Conservation (phyloP, 306 rosid genomes). For the Rosa persica region DNA sequence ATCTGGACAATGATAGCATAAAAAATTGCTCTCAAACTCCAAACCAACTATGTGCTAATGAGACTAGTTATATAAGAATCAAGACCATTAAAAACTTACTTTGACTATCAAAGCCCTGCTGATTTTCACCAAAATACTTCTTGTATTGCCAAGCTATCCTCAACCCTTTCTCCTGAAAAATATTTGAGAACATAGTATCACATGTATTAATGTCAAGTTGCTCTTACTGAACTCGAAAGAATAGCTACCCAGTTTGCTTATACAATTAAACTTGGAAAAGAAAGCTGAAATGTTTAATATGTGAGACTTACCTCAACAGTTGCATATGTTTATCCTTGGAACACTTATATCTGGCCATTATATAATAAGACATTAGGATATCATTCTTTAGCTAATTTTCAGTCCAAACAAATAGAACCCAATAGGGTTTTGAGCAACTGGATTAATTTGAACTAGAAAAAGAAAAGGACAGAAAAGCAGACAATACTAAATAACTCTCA, state of each 20-base stretch:
- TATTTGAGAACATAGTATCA: conserved; percentile 14
- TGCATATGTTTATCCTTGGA: conserved; percentile 41
- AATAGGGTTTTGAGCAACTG: neutral
- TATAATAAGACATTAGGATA: no score
- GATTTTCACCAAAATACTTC: conserved; percentile 78
- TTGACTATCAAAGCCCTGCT: conserved; percentile 38
- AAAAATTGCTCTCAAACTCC: neutral
- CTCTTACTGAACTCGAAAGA: conserved; percentile 18
- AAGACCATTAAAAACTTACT: conserved; percentile 26
- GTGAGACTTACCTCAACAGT: conserved; percentile 63
- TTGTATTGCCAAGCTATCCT: conserved; percentile 97
- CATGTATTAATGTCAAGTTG: neutral
- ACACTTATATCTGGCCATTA: no score
- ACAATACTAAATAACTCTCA: conserved; percentile 38
- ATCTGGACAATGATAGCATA: conserved; percentile 38
- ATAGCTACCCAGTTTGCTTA: neutral
- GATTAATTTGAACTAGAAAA: neutral
- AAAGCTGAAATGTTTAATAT: conserved; percentile 6
- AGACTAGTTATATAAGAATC: neutral
- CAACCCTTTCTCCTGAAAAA: conserved; percentile 66
- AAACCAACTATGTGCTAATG: neutral
- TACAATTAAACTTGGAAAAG: neutral
- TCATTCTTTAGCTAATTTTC: neutral
- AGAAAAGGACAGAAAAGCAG: neutral
- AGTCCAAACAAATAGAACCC: neutral